These are phyloP conservation scores for Tulasnella sp. DNA, from an alignment of 768 basidiomycete species.

Conservation along the genomic window DNA sequence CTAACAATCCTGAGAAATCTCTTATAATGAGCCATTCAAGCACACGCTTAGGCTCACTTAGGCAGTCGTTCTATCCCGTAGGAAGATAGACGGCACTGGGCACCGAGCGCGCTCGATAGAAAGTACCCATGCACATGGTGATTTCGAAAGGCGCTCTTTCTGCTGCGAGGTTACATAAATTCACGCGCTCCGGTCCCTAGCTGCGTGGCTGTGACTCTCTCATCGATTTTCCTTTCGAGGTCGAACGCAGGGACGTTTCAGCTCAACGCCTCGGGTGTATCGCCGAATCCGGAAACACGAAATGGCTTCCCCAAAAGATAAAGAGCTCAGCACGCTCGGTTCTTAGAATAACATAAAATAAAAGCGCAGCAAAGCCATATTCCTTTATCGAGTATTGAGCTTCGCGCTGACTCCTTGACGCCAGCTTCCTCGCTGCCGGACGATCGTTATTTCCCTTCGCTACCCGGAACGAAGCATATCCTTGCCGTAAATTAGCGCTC, in stretches of 20 bases:
- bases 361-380: background rate
- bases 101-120: background rate
- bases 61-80: background rate
- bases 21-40: background rate
- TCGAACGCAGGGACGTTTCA: background rate
- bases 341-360: background rate
- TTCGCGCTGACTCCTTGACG: background rate
- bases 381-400: background rate
- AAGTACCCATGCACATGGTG: background rate
- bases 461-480: background rate
- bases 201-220: background rate
- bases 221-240: conserved; percentile 1
- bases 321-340: background rate
- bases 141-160: background rate
- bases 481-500: background rate
- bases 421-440: background rate
- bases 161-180: background rate
- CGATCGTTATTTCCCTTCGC: background rate
- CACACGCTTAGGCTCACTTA: background rate
- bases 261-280: background rate
- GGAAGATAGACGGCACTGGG: background rate
- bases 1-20: background rate
- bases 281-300: background rate
- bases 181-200: background rate
- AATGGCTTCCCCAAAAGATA: background rate